Evolutionary conservation across 441 rosid species (phyloP), one percentile per base, ranked within the genome.

Genomic region (Euphorbia schlechtendalii): DNA sequence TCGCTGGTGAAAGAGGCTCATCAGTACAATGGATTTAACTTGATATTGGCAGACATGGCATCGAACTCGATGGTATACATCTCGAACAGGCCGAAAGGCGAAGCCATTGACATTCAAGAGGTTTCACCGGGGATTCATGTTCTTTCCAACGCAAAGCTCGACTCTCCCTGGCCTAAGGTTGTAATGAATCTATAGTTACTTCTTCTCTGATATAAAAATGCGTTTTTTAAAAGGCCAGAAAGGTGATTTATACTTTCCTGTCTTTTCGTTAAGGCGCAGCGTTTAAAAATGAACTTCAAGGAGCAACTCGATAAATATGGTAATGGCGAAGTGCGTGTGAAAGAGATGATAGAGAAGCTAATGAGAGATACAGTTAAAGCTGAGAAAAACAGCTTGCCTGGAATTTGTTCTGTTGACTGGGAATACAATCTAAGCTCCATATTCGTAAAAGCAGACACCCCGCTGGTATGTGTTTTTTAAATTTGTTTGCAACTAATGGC

Each of bases 91-190:
- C 87, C 90, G 12, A 60, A 74, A 75, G 87, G 87, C 55, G 85
- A 82, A 67, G 65, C 79, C 21, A 43, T 76, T 25, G 60, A 59
- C 67, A 59, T 84, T 66, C 85, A 77, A 65, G 79, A 79, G 63
- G 91, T 87, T 73, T 63, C 84, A 49, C 84, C 89, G 15, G 95
- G 95, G 28, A 65, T 82, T 67, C 95, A 87, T 27, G 89, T 87
- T 17, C 85, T 87, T 54, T 78, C 95, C 59, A 87, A 87, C 74
- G 89, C 87, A 21, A 82, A 78, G 46, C 87, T 85, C 1, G 84
- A 85, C 74, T 74, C 83, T 7, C 94, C 87, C 32, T 87, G 88
- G 89, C 87, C 71, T 40, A 87, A 87, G 87, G 89, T 84, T 27
- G 43, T 17, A 15, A 12, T 20, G 41, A 17, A 3, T 12, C 8